phyloP scores from a whole-genome alignment of 2,329 filamentous ascomycete species.

The Ramularia collo-cygni region DNA sequence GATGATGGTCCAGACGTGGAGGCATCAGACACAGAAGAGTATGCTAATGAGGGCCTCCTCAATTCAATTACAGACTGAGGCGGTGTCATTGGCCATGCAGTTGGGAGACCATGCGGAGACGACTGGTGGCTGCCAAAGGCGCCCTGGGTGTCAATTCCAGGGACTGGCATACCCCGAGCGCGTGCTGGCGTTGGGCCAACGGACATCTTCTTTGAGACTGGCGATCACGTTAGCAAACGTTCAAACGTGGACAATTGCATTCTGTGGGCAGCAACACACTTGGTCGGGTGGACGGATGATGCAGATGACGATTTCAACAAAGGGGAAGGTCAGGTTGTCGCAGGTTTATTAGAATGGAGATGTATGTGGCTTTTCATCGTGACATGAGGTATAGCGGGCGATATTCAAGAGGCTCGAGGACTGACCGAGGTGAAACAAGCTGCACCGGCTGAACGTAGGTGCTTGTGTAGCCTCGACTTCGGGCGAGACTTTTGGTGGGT shows the following conservation, averaged over 20 bases:
- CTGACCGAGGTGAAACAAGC: constrained; percentile 27
- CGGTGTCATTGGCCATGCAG: constrained; percentile 20
- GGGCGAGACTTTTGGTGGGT: constrained; percentile 24
- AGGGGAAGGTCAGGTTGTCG: constrained; percentile 10
- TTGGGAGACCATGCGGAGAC: background rate
- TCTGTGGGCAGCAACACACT: constrained; percentile 20
- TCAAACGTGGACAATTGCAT: constrained; percentile 8
- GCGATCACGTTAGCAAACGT: constrained; percentile 5
- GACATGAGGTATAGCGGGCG: constrained; percentile 12
- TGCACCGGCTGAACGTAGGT: constrained; percentile 16
- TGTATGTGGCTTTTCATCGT: constrained; percentile 26
- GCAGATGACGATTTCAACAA: constrained; percentile 15
- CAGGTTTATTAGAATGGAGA: constrained; percentile 12
- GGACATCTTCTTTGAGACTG: constrained; percentile 22
- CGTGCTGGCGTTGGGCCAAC: constrained; percentile 19
- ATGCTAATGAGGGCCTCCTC: constrained; percentile 22
- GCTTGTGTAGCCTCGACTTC: constrained; percentile 18
- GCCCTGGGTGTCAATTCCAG: constrained; percentile 22
- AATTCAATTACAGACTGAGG: constrained; percentile 25
- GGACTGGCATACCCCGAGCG: constrained; percentile 19
- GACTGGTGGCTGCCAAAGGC: constrained; percentile 3
- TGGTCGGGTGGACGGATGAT: constrained; percentile 12
- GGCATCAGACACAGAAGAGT: constrained; percentile 17
- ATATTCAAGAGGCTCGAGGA: constrained; percentile 15
- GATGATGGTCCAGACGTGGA: constrained; percentile 19